phyloP scores from a whole-genome alignment of 2,329 filamentous ascomycete species.

The Scedosporium dehoogii region DNA sequence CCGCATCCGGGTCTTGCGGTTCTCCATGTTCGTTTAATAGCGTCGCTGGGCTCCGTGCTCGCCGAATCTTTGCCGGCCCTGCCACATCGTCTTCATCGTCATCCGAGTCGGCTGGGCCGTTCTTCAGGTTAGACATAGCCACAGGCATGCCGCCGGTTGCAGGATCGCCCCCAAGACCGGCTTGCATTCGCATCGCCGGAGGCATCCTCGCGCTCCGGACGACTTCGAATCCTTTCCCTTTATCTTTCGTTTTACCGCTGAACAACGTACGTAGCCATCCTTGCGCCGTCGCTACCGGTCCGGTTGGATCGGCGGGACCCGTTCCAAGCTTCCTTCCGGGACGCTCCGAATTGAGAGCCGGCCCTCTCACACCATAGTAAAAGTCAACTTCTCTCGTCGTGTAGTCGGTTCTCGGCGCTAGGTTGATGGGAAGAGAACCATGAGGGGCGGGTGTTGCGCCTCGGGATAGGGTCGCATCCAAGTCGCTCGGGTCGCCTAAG shows the following conservation, averaged over 20 bases:
- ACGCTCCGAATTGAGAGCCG: conserved; percentile 71
- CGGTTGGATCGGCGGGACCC: conserved; percentile 87
- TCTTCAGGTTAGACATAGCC: conserved; percentile 49
- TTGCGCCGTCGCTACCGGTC: conserved; percentile 77
- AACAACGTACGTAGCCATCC: conserved; percentile 80
- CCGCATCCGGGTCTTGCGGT: conserved; percentile 26
- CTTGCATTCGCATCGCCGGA: conserved; percentile 35
- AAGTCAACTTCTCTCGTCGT: conserved; percentile 92
- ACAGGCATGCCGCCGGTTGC: conserved; percentile 58
- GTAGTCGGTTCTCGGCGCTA: conserved; percentile 66
- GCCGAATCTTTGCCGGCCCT: conserved; percentile 19
- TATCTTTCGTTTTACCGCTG: conserved; percentile 82
- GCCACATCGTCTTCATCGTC: conserved; percentile 32
- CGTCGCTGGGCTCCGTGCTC: conserved; percentile 21
- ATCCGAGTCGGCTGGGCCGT: conserved; percentile 55
- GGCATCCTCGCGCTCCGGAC: conserved; percentile 84
- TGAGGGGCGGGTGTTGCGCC: conserved; percentile 34
- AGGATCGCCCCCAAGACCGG: conserved; percentile 53
- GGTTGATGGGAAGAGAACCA: conserved; percentile 24
- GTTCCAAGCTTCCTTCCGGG: conserved; percentile 82
- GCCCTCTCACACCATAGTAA: conserved; percentile 87
- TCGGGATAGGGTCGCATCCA: conserved; percentile 30
- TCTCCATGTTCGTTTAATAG: conserved; percentile 7
- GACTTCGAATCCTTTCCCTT: conserved; percentile 93
- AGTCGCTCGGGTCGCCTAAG: conserved; percentile 27